phyloP scores from a whole-genome alignment of 352 stramenopile species.

The Pythium inflatum region DNA sequence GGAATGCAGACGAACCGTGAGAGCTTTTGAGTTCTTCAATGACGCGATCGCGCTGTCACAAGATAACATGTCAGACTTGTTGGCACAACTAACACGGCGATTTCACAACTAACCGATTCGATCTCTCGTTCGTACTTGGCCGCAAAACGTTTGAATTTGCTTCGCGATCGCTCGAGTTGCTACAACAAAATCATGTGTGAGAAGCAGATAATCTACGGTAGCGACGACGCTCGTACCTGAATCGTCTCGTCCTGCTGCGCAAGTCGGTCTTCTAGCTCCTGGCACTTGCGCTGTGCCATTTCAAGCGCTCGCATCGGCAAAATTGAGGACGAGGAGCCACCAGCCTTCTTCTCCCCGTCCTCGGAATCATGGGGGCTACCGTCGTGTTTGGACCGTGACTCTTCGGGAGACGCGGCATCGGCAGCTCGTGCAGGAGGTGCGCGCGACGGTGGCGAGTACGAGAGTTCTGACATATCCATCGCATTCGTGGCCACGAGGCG shows the following conservation, averaged over 20 bases:
- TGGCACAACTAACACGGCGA: background rate
- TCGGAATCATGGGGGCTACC: slow-evolving; percentile 4
- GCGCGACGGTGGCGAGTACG: slow-evolving; percentile 36
- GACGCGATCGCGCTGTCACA: slow-evolving; percentile 35
- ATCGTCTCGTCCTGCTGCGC: slow-evolving; percentile 77
- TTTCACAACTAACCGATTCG: slow-evolving; percentile 58
- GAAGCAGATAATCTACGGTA: too few relatives aligned
- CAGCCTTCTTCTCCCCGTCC: background rate
- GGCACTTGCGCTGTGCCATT: slow-evolving; percentile 72
- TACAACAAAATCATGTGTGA: slow-evolving; percentile 30
- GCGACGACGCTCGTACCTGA: too few relatives aligned
- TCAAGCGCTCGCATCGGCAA: slow-evolving; percentile 64
- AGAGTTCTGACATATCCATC: slow-evolving; percentile 75
- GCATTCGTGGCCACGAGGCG: slow-evolving; percentile 45
- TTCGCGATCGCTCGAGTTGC: slow-evolving; percentile 83
- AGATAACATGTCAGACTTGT: background rate
- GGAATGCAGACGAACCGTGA: slow-evolving; percentile 31
- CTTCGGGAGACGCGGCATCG: background rate
- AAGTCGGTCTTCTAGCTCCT: slow-evolving; percentile 79
- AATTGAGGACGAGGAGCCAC: slow-evolving; percentile 49
- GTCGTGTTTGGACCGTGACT: background rate
- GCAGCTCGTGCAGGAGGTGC: background rate
- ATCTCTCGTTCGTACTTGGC: slow-evolving; percentile 87
- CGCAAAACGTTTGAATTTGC: slow-evolving; percentile 86
- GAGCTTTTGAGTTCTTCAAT: slow-evolving; percentile 46